phyloP scores from a whole-genome alignment of 371 early-diverging fungal species.

The Mortierella sp. region DNA sequence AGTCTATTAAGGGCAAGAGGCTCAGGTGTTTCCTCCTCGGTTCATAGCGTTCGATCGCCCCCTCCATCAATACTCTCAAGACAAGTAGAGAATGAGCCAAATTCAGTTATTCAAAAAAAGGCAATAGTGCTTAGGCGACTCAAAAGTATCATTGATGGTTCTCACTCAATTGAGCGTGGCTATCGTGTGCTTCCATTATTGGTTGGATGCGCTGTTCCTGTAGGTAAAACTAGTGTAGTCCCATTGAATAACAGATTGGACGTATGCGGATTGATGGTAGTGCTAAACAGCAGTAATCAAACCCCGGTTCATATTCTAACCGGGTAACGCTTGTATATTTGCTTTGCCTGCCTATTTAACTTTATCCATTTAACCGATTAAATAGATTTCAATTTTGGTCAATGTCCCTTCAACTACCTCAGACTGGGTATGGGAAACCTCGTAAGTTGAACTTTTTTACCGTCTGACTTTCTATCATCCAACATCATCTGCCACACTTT shows the following conservation, averaged over 20 bases:
- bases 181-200: conserved; percentile 42
- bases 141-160: not conserved
- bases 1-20: not conserved
- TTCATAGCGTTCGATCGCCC: no score
- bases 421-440: conserved; percentile 27
- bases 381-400: conserved; percentile 39
- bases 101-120: not conserved
- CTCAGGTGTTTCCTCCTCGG: not conserved
- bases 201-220: conserved; percentile 48
- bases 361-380: not conserved
- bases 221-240: conserved; percentile 13
- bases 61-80: not conserved
- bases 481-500: not conserved
- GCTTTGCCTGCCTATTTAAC: no score
- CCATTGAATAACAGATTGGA: no score
- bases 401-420: conserved; percentile 48
- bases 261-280: no score
- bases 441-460: conserved; percentile 20
- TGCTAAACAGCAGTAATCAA: no score
- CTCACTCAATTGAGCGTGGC: conserved; percentile 11
- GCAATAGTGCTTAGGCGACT: not conserved
- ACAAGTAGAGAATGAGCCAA: not conserved
- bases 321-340: no score
- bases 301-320: no score
- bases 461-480: not conserved